Conservation (phyloP, 768 basidiomycete genomes). For the Mycena alexandri region DNA sequence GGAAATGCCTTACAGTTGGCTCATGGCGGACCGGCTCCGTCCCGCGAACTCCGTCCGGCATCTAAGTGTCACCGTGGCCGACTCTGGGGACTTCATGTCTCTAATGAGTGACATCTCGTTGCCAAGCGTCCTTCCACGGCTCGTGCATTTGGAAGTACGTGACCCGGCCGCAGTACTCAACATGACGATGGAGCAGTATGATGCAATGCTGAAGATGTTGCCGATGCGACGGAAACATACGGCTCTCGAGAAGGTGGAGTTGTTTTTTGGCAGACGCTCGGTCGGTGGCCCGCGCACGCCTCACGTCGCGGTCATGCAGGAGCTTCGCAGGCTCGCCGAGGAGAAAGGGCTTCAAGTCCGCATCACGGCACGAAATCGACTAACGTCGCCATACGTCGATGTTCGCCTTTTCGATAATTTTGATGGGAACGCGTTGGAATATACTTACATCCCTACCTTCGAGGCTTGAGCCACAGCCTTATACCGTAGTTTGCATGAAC, state of each 20-base stretch:
- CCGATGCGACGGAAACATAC: background rate
- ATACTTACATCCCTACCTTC: background rate
- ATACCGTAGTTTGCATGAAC: background rate
- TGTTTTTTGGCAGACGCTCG: background rate
- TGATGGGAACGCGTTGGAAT: background rate
- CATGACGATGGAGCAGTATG: background rate
- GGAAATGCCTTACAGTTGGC: background rate
- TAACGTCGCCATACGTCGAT: background rate
- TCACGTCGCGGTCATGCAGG: background rate
- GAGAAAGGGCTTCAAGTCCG: background rate
- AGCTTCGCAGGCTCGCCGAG: background rate
- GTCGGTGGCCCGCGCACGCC: background rate
- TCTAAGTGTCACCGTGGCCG: background rate
- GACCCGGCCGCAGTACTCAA: background rate
- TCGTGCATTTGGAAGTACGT: background rate
- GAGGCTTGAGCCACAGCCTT: background rate
- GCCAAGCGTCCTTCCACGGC: background rate
- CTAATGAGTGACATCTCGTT: background rate
- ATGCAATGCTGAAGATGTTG: background rate
- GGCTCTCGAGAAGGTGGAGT: background rate
- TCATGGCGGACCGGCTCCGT: background rate
- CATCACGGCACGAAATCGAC: background rate
- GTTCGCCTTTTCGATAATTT: background rate
- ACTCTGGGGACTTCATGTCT: background rate
- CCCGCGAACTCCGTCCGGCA: background rate